These are phyloP conservation scores for Cylindrodendrum hubeiense DNA, from an alignment of 2,329 filamentous ascomycete genomes.

Conservation along the genomic window DNA sequence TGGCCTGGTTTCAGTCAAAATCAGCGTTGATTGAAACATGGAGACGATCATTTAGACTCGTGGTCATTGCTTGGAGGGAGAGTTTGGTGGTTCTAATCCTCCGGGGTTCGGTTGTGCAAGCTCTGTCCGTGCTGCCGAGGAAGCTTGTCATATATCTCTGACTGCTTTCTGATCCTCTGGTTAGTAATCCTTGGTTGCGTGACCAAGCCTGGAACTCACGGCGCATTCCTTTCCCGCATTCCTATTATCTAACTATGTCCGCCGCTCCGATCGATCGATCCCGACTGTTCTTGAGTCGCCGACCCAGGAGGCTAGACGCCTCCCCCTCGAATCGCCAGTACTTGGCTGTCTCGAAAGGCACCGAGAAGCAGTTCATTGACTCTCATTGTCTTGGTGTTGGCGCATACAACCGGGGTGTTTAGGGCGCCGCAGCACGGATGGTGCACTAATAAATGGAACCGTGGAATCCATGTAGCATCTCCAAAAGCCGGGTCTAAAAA, in stretches of 20 bases:
- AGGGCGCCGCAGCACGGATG: neutral
- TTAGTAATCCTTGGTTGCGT: neutral
- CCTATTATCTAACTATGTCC: neutral
- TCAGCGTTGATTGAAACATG: slow-evolving; percentile 1
- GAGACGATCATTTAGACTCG: slow-evolving; percentile 9
- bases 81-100: slow-evolving; percentile 5
- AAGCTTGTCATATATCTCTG: neutral
- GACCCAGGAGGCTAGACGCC: neutral
- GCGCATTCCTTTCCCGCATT: neutral
- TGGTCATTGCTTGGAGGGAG: slow-evolving; percentile 15
- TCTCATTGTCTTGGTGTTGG: neutral
- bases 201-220: neutral
- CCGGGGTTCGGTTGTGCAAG: neutral
- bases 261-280: neutral
- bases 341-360: neutral
- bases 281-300: neutral
- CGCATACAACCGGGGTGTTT: neutral
- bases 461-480: neutral
- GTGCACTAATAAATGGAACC: neutral
- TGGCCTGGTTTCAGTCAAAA: neutral
- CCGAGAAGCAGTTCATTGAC: neutral
- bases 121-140: slow-evolving; percentile 8
- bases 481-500: neutral
- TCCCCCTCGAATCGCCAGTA: neutral
- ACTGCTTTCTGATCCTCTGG: neutral